Evolutionary conservation across 2,329 filamentous ascomycete species (phyloP).

Genomic region (Bipolaris zeicola): DNA sequence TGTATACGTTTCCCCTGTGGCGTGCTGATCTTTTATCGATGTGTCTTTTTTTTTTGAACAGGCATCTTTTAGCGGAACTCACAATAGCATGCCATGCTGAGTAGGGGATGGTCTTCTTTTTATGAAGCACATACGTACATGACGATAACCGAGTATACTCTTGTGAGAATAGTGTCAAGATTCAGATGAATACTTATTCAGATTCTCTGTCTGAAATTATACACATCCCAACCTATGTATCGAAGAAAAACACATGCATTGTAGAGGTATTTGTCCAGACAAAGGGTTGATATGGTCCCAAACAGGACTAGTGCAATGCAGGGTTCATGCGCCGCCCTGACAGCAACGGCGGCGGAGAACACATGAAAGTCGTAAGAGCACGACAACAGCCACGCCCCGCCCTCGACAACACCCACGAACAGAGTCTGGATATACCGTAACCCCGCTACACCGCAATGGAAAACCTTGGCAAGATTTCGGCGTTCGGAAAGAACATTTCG

Average conservation of each 20-base stretch:
- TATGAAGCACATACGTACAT: neutral
- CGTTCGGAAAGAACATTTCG: constrained; percentile 74
- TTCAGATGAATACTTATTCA: neutral
- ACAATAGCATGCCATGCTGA: neutral
- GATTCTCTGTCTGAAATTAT: neutral
- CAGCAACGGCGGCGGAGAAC: constrained; percentile 17
- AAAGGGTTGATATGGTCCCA: constrained; percentile 1
- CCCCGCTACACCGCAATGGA: constrained; percentile 59
- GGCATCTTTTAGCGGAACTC: neutral
- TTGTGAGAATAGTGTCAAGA: neutral
- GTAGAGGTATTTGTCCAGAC: neutral
- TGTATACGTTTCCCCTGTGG: neutral
- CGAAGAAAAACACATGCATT: neutral
- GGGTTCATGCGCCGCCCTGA: constrained; percentile 22
- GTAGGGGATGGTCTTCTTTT: neutral
- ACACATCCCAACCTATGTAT: neutral
- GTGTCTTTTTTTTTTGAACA: neutral
- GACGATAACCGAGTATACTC: neutral
- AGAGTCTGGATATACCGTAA: constrained; percentile 5
- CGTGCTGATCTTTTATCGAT: neutral
- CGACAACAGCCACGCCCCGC: constrained; percentile 20
- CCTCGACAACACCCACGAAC: constrained; percentile 4
- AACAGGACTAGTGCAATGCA: constrained; percentile 20
- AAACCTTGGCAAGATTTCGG: constrained; percentile 74
- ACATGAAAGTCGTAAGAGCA: constrained; percentile 34